Conservation (phyloP, 148 eudicot species). For the Fallopia convolvulus region DNA sequence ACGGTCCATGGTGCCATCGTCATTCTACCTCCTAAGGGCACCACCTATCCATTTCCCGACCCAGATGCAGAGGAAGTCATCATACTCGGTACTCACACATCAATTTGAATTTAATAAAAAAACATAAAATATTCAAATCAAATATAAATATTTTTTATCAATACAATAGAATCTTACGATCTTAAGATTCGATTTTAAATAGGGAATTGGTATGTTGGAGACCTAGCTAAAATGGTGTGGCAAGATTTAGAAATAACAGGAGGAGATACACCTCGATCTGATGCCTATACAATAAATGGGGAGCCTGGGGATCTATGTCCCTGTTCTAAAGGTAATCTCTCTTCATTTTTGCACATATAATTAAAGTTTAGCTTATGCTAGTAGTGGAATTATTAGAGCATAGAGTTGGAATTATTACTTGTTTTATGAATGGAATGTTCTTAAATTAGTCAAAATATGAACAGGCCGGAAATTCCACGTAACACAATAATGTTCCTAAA, state of each 20-base stretch:
- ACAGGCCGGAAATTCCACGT: neutral
- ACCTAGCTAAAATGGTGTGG: neutral
- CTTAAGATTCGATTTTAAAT: too few species aligned
- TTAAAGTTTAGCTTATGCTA: too few species aligned
- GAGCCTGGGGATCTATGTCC: slow-evolving; percentile 5
- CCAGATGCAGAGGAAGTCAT: neutral
- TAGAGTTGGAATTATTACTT: too few species aligned
- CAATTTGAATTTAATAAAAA: too few species aligned
- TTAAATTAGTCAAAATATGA: too few species aligned
- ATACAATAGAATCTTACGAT: too few species aligned
- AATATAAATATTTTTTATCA: too few species aligned
- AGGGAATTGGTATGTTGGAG: neutral
- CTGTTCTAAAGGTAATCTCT: slow-evolving; percentile 6
- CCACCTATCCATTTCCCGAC: neutral
- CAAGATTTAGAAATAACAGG: neutral
- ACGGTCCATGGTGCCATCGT: slow-evolving; percentile 8
- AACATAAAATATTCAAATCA: too few species aligned
- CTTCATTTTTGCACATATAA: neutral
- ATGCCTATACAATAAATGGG: slow-evolving; percentile 12
- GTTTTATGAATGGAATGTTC: too few species aligned
- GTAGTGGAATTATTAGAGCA: too few species aligned
- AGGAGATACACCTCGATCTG: slow-evolving; percentile 4
- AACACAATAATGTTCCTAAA: too few species aligned
- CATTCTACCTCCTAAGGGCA: neutral
- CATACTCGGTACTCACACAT: neutral